A percentile compares a stretch with the other conserved stretches of the same genome.
phyloP scores from a whole-genome alignment of 495 filamentous ascomycete species.

The Penicillium verhagenii region DNA sequence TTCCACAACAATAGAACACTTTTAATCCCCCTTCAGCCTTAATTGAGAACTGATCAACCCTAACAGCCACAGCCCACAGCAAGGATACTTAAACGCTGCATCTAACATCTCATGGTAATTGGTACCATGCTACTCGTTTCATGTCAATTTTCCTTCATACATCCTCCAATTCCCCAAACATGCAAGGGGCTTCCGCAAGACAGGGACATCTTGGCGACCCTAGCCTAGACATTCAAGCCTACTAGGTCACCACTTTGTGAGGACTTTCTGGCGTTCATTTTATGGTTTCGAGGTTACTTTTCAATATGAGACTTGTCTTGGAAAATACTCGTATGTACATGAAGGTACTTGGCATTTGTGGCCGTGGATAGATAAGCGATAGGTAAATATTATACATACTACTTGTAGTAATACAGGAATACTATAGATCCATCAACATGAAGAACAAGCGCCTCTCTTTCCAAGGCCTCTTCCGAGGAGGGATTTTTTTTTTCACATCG shows the following conservation, averaged over 20 bases:
- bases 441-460: not conserved
- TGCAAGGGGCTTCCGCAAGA: conserved; percentile 12
- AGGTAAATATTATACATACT: no score
- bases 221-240: no score
- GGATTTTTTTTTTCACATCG: no score
- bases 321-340: not conserved
- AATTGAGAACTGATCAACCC: not conserved
- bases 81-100: conserved; percentile 1
- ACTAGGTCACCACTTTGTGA: no score
- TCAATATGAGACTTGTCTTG: not conserved
- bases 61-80: not conserved
- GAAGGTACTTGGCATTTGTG: not conserved
- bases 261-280: not conserved
- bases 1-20: not conserved
- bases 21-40: no score
- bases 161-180: conserved; percentile 11
- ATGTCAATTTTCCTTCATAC: conserved; percentile 2
- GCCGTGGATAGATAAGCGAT: not conserved
- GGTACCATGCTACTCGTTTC: not conserved
- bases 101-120: not conserved
- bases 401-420: no score
- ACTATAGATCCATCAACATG: no score
- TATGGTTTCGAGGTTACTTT: not conserved
- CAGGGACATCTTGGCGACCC: not conserved
- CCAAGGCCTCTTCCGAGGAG: not conserved